Percentiles rank a stretch among this genome's conserved stretches.
Conservation (phyloP, 768 basidiomycete genomes). For the Boletellus sp. region DNA sequence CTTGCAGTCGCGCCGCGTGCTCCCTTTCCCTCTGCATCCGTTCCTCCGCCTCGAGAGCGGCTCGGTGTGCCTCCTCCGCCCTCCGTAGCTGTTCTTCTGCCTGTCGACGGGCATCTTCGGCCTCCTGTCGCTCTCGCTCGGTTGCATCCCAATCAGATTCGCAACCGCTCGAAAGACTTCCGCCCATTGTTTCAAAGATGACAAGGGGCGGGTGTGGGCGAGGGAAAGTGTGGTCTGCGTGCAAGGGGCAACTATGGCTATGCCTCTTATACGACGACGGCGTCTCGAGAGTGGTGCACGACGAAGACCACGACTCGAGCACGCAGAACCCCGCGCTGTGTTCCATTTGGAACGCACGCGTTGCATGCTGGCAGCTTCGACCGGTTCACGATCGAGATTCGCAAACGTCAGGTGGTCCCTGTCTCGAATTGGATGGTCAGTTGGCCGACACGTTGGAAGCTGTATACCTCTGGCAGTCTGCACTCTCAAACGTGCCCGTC, state of each 20-base stretch:
- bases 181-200: constrained; percentile 20
- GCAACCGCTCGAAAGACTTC: constrained; percentile 16
- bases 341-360: too few relatives aligned
- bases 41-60: constrained; percentile 20
- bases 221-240: neutral
- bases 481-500: too few relatives aligned
- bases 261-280: neutral
- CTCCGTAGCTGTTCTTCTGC: constrained; percentile 18
- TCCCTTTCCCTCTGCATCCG: constrained; percentile 14
- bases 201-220: neutral
- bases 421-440: too few relatives aligned
- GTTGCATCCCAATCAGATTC: constrained; percentile 25
- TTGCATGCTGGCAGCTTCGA: too few relatives aligned
- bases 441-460: too few relatives aligned
- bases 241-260: neutral
- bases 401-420: too few relatives aligned
- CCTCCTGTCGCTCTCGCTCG: constrained; percentile 14
- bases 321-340: neutral
- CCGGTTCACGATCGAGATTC: too few relatives aligned
- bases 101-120: constrained; percentile 17
- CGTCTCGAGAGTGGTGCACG: too few relatives aligned
- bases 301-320: neutral
- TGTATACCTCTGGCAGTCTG: too few relatives aligned
- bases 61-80: constrained; percentile 22
- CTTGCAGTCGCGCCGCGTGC: constrained; percentile 14